These are phyloP conservation scores for Polyporus arcularius DNA, from an alignment of 768 basidiomycete genomes.

Conservation along the genomic window DNA sequence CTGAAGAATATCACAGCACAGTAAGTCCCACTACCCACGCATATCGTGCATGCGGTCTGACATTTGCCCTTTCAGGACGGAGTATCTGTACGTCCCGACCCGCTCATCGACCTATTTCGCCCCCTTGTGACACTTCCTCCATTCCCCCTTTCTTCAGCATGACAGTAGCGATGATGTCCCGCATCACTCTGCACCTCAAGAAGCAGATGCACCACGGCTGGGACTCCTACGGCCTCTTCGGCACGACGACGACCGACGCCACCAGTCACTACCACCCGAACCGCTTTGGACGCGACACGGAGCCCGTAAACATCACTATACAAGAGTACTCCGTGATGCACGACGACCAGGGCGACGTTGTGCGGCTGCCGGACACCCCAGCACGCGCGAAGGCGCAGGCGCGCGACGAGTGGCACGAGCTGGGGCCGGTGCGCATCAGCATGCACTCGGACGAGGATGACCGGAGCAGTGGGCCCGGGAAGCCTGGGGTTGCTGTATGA, in stretches of 20 bases:
- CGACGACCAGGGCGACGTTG: conserved; percentile 16
- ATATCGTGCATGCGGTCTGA: background rate
- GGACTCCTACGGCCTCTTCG: conserved; percentile 9
- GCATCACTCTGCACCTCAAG: conserved; percentile 63
- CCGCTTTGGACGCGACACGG: conserved; percentile 2
- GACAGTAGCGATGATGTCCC: conserved; percentile 66
- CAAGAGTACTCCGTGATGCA: conserved; percentile 19
- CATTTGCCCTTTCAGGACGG: conserved; percentile 23
- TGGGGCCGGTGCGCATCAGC: conserved; percentile 9
- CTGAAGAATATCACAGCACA: conserved; percentile 41
- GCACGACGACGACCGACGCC: background rate
- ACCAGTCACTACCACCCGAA: background rate
- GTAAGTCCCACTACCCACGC: conserved; percentile 20
- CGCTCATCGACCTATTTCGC: background rate
- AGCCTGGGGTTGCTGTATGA: background rate
- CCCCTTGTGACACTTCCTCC: background rate
- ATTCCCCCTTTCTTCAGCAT: conserved; percentile 8
- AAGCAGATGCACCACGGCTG: conserved; percentile 29
- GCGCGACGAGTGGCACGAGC: conserved; percentile 13
- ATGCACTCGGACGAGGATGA: background rate
- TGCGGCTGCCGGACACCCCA: background rate
- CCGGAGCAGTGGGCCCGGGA: too few species aligned
- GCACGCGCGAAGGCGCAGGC: background rate
- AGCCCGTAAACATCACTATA: conserved; percentile 8
- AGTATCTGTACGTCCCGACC: conserved; percentile 40